Base-by-base conservation (phyloP, 495 filamentous ascomycete species). In the Podospora fimiseda region DNA sequence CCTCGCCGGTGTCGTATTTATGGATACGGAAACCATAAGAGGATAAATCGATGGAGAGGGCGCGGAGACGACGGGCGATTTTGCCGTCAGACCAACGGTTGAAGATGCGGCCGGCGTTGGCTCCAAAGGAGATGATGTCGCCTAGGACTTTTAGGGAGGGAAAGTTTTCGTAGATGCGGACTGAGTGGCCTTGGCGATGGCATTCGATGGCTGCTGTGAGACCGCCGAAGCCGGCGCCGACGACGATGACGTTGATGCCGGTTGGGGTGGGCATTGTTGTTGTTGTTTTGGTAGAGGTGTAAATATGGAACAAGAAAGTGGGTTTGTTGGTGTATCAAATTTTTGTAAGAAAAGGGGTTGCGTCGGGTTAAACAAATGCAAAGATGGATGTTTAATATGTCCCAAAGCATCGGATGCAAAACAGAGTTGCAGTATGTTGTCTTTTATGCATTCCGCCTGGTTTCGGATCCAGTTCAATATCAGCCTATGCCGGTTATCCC, bases 61-160 rank as follows among this genome's bases (percentile, higher is more conserved):
- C 64, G 20, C 73, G 70, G 64, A 82, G 65, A 22, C 72, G 67
- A 16, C 61, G 55, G 14, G 70, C 70, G 23, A 84, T 70, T 33
- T 60, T 60, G 16, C 74, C 77, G 55, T 70, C 61, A 1, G 64
- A 64, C 79, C 79, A 82, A 2, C 76, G 74, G 22, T 71, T 53
- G 52, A 75, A 79, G 57, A 82, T 81, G 44, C 76, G 74, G 0
- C 79, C 78, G 24, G 73, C 80, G 59, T 84, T 84, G 18, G 78
- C 72, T 2, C 80, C 80, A 38, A 84, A 82, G 22, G 79, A 82
- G 55, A 84, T 84, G 55, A 84, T 83, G 60, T 84, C 81, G 44
- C 81, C 81, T 0, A 83, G 70, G 1, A 67, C 58, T 57, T 81
- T 82, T 45, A 83, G 74, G 53, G 77, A 72, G 15, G 77, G 74